Percentiles rank a stretch among this genome's conserved stretches.
These are phyloP conservation scores for Amanita phalloides DNA, from an alignment of 768 basidiomycete species.

Conservation along the genomic window DNA sequence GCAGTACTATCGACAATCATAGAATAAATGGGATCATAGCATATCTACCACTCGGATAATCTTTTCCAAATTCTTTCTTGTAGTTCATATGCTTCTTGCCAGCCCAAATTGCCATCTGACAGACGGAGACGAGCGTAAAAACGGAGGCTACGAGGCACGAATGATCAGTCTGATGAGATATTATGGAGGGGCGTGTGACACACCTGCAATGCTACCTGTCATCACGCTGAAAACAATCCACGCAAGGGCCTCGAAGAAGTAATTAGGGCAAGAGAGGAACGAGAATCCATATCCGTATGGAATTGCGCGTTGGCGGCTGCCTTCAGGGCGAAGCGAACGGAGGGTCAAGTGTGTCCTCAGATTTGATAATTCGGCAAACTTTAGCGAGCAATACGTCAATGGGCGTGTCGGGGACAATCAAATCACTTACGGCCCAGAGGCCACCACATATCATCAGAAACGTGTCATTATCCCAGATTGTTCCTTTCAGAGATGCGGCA, in stretches of 20 bases:
- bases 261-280: constrained; percentile 82
- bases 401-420: background rate
- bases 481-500: constrained; percentile 45
- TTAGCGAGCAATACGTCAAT: constrained; percentile 1
- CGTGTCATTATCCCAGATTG: constrained; percentile 48
- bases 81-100: constrained; percentile 82
- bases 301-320: constrained; percentile 69
- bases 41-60: constrained; percentile 67
- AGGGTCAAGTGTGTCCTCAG: constrained; percentile 73
- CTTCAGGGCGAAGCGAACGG: constrained; percentile 73
- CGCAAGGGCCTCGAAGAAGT: constrained; percentile 78
- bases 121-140: constrained; percentile 13
- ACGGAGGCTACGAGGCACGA: background rate
- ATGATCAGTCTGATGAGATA: background rate
- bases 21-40: constrained; percentile 73
- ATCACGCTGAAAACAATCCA: constrained; percentile 67
- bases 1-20: constrained; percentile 11
- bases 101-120: constrained; percentile 81
- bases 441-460: constrained; percentile 60
- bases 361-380: constrained; percentile 87
- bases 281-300: constrained; percentile 91
- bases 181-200: constrained; percentile 15
- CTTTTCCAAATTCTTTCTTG: constrained; percentile 87
- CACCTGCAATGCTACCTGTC: constrained; percentile 71
- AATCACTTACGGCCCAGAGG: constrained; percentile 62